Evolutionary conservation across 129 eudicot genomes (phyloP).

Genomic region (Artemisia annua): DNA sequence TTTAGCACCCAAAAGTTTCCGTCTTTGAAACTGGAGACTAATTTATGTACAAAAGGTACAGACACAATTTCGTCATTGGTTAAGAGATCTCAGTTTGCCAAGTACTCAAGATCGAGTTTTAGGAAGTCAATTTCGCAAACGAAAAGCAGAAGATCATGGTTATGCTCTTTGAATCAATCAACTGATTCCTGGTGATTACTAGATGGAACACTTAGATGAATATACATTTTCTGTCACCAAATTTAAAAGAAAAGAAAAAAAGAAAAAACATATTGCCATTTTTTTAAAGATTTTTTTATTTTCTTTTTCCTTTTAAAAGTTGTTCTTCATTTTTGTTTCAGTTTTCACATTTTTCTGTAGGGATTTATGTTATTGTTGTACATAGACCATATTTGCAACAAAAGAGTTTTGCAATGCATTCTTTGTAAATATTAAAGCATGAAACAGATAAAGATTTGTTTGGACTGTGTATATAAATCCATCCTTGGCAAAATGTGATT

Average conservation of each 20-base stretch:
- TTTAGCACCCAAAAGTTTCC: slow-evolving; percentile 57
- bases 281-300: background rate
- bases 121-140: slow-evolving; percentile 53
- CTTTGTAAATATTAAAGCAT: slow-evolving; percentile 14
- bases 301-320: background rate
- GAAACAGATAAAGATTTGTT: background rate
- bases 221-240: background rate
- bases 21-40: slow-evolving; percentile 44
- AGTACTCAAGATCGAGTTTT: slow-evolving; percentile 42
- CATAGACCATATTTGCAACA: slow-evolving; percentile 10
- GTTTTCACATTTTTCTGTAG: no score
- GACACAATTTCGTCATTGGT: slow-evolving; percentile 48
- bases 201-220: slow-evolving; percentile 7
- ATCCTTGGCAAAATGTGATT: no score
- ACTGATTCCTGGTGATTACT: slow-evolving; percentile 46
- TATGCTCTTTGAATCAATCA: slow-evolving; percentile 64
- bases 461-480: background rate
- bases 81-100: slow-evolving; percentile 32
- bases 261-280: background rate
- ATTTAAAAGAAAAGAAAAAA: background rate
- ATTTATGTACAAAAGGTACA: slow-evolving; percentile 57
- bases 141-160: slow-evolving; percentile 61
- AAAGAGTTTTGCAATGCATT: background rate
- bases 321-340: no score
- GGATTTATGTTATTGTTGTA: slow-evolving; percentile 13